These are phyloP conservation scores for Balansia obtecta DNA, from an alignment of 2,329 filamentous ascomycete species.

Conservation along the genomic window DNA sequence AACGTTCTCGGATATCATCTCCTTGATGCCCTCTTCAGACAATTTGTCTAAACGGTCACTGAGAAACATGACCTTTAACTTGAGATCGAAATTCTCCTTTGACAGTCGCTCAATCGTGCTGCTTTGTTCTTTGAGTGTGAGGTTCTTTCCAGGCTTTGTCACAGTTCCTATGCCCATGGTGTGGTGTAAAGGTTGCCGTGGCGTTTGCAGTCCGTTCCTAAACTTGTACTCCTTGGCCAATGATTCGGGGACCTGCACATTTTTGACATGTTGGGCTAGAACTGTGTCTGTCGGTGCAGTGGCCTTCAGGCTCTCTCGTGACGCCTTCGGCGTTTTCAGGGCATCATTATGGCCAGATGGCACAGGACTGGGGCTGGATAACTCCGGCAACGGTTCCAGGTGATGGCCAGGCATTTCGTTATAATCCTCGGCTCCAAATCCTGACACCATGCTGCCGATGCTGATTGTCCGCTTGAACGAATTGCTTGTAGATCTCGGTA, in stretches of 20 bases:
- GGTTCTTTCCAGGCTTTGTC: constrained; percentile 47
- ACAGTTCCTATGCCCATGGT: constrained; percentile 29
- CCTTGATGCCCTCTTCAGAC: constrained; percentile 91
- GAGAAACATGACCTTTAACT: constrained; percentile 94
- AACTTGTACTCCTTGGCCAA: constrained; percentile 76
- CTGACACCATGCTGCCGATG: constrained; percentile 76
- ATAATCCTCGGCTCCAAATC: constrained; percentile 44
- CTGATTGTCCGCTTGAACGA: constrained; percentile 65
- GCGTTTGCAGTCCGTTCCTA: constrained; percentile 53
- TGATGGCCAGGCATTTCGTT: constrained; percentile 32
- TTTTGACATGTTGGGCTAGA: constrained; percentile 76
- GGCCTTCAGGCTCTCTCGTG: constrained; percentile 32
- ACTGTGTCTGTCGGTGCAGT: constrained; percentile 73
- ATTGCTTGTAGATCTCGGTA: constrained; percentile 38
- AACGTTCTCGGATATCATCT: constrained; percentile 96
- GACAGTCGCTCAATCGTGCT: constrained; percentile 92
- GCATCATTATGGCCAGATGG: constrained; percentile 27
- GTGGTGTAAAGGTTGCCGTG: constrained; percentile 36
- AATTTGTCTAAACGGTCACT: constrained; percentile 86
- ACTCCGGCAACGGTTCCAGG: constrained; percentile 37
- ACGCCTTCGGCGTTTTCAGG: constrained; percentile 59
- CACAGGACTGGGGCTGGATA: constrained; percentile 30
- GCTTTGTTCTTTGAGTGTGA: constrained; percentile 95
- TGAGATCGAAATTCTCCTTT: constrained; percentile 96
- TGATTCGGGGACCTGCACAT: constrained; percentile 83